These are phyloP conservation scores for Ceratobasidium sp. DNA, from an alignment of 1,284 basidiomycete species.

Conservation along the genomic window DNA sequence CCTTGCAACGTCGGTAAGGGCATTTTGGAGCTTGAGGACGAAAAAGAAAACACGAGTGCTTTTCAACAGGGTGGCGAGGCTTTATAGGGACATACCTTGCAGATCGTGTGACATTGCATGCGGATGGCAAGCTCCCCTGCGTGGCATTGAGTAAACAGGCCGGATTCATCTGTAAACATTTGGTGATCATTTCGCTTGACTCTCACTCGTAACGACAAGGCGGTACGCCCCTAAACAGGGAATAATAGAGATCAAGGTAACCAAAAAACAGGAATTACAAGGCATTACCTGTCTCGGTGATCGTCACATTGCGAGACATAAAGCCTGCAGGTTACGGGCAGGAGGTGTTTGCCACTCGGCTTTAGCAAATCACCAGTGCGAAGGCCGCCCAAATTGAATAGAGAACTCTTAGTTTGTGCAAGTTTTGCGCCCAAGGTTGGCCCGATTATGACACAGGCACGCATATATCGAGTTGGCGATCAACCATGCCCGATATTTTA, in stretches of 20 bases:
- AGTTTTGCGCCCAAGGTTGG: background rate
- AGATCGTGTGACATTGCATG: constrained; percentile 7
- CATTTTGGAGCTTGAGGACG: background rate
- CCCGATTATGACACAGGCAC: background rate
- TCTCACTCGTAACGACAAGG: background rate
- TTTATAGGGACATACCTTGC: background rate
- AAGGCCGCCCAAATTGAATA: background rate
- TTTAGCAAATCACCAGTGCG: background rate
- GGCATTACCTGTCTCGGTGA: background rate
- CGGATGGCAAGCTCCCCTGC: too few species aligned
- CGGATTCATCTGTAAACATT: too few species aligned
- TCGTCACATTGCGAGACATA: background rate
- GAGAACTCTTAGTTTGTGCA: constrained; percentile 13
- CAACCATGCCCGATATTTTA: background rate
- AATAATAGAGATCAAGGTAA: too few species aligned
- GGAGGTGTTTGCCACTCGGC: constrained; percentile 22
- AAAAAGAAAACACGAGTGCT: too few species aligned
- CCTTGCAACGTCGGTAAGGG: constrained; percentile 23
- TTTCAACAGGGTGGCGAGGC: constrained; percentile 2
- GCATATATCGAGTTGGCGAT: background rate
- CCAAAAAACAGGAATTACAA: too few species aligned
- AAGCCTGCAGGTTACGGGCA: background rate
- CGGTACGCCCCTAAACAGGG: background rate
- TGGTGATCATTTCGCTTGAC: too few species aligned
- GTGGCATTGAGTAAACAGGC: too few species aligned